Conservation (phyloP, 192 early-diverging fungal species). For the Tieghemiomyces parasiticus region DNA sequence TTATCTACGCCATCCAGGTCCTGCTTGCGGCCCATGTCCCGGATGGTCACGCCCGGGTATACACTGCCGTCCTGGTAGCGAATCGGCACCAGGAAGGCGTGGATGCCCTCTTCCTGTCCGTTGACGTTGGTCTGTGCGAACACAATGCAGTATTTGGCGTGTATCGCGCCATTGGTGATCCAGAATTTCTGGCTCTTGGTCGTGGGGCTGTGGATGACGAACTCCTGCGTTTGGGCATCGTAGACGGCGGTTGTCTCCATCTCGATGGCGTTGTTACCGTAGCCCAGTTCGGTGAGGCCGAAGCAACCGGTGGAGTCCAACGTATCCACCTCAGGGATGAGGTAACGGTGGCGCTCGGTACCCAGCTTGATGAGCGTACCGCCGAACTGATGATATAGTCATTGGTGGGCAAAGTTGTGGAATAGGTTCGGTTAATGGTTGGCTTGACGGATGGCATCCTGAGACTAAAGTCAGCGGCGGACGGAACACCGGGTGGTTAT, state of each 20-base stretch:
- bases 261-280: constrained; percentile 69
- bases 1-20: constrained; percentile 69
- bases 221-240: constrained; percentile 43
- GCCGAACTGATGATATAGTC: constrained; percentile 24
- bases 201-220: constrained; percentile 59
- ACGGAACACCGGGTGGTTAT: not conserved
- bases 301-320: constrained; percentile 57
- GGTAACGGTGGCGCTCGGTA: constrained; percentile 49
- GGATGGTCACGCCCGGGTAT: constrained; percentile 46
- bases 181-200: constrained; percentile 61
- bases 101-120: constrained; percentile 58
- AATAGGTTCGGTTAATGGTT: not conserved
- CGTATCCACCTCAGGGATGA: constrained; percentile 44
- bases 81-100: constrained; percentile 57
- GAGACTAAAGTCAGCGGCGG: not conserved
- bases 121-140: constrained; percentile 61
- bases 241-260: constrained; percentile 56
- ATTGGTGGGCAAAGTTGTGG: not conserved
- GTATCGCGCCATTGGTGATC: constrained; percentile 58
- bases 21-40: constrained; percentile 60
- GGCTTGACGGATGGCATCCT: not conserved
- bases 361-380: constrained; percentile 57
- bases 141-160: constrained; percentile 55
- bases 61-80: constrained; percentile 51
- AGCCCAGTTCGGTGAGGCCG: constrained; percentile 61